Base-by-base conservation (phyloP, 2,329 filamentous ascomycete species). In the Tolypocladium endophyticum region DNA sequence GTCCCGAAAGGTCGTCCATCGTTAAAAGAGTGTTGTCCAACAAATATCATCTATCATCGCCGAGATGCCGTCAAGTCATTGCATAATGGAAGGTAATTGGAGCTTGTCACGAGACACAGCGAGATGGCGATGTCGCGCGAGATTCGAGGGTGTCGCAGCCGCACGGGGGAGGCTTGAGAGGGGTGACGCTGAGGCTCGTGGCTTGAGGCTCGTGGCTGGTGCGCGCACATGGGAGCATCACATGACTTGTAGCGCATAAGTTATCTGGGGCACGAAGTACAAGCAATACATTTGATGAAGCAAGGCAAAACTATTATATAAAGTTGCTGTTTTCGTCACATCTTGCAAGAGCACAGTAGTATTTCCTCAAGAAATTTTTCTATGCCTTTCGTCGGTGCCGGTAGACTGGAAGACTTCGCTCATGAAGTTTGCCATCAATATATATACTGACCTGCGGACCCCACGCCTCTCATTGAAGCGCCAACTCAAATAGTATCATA, bases 1-100 rank as follows among this genome's bases (percentile, higher is more conserved):
- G 76, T 64, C 81, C 79, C 55, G 81, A 79, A 56, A 87, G 79
- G 72, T 87, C 83, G 65, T 87, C 81, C 84, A 87, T 87, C 60
- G 68, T 75, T 60, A 61, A 61, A 36, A 36, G 54, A 64, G 59
- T 54, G 64, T 56, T 59, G 59, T 60, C 61, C 66, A 65, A 64
- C 59, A 62, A n/a, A 58, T 61, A 60, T 64, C 60, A 60, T 67
- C 61, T 64, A 60, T 65, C 69, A 70, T 71, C 61, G 60, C 62
- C 65, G 57, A 39, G 47, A 58, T 58, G 61, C 62, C 58, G 59
- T 63, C 59, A 64, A 58, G 60, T 62, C 62, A 62, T 66, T 61
- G 65, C 63, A 64, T 64, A 14, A 35, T 54, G 50, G 25, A 54
- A 4, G 20, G 20, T 23, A 23, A 14, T 36, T 36, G 50, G 30